Base-by-base conservation (phyloP, 2,329 filamentous ascomycete species). In the Drechslerella dactyloides region DNA sequence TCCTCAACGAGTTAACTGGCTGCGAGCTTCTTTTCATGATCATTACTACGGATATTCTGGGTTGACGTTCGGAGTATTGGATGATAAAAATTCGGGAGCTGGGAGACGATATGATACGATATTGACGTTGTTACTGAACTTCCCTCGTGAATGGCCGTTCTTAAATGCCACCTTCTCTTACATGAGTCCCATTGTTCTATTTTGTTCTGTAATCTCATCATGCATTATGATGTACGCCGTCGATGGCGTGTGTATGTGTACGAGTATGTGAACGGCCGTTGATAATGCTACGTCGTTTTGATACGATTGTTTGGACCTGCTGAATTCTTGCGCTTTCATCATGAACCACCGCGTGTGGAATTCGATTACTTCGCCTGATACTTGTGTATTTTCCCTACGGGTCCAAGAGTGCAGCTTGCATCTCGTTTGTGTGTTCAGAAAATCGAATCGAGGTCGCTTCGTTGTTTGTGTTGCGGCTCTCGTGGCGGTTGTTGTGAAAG, bases 51-150 rank as follows among this genome's bases (percentile, higher is more conserved):
- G 44, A 42, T 42, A 42, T 42, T 42, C 37, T 42, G 44, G 44
- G 44, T 48, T 33, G 27, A 33, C 27, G 27, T 33, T 48, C 44
- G 44, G 44, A 48, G 44, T 48, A 48, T 48, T 48, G 44, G 44
- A 48, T 48, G 17, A 19, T 19, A 48, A 48, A 48, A 42, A 44
- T 7, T 10, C 19, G 44, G 44, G 19, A 33, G 3, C 27, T 33
- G 27, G 27, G 27, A 33, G 27, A 33, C 27, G 27, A 33, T 33
- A 33, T 33, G 27, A 33, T 33, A 33, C 27, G 44, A 23, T 15
- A 19, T 6, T 42, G 37, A 42, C 15, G 37, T 6, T 23, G 44
- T 21, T 48, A 17, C n/a, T 48, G 44, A 48, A 19, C 19, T 2
- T 19, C n/a, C n/a, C n/a, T 37, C 35, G 7, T 37, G 7, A 15